Conservation (phyloP, 345 rosid species). For the Pistacia atlantica region DNA sequence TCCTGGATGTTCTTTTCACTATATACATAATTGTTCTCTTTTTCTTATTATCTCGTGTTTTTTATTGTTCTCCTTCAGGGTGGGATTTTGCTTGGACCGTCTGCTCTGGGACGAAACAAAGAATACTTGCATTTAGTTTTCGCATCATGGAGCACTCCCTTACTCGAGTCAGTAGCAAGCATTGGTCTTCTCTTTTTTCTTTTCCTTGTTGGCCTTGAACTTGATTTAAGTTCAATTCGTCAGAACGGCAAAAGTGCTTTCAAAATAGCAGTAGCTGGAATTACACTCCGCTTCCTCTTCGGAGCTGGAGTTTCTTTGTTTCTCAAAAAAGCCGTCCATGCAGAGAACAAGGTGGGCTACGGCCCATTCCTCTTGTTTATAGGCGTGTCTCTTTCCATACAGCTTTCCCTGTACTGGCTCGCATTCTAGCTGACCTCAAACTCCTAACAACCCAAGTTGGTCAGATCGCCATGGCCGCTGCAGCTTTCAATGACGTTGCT, state of each 20-base stretch:
- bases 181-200: slow-evolving; percentile 66
- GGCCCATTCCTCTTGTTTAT: slow-evolving; percentile 39
- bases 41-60: background rate
- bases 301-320: slow-evolving; percentile 47
- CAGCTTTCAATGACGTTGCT: slow-evolving; percentile 50
- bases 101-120: slow-evolving; percentile 54
- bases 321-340: slow-evolving; percentile 33
- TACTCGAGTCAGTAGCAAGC: slow-evolving; percentile 56
- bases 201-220: slow-evolving; percentile 66
- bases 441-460: slow-evolving; percentile 53
- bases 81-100: slow-evolving; percentile 63
- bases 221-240: slow-evolving; percentile 45
- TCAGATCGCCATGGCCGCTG: slow-evolving; percentile 55
- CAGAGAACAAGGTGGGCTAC: slow-evolving; percentile 24
- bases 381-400: slow-evolving; percentile 57
- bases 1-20: too few relatives aligned
- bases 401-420: slow-evolving; percentile 56
- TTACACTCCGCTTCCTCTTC: slow-evolving; percentile 54
- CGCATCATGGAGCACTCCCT: slow-evolving; percentile 53
- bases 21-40: background rate
- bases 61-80: slow-evolving; percentile 24
- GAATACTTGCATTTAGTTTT: slow-evolving; percentile 42
- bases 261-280: slow-evolving; percentile 54
- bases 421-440: slow-evolving; percentile 56
- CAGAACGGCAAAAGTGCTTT: slow-evolving; percentile 44